phyloP scores from a whole-genome alignment of 129 eudicot genomes.

The Lactuca sativa region DNA sequence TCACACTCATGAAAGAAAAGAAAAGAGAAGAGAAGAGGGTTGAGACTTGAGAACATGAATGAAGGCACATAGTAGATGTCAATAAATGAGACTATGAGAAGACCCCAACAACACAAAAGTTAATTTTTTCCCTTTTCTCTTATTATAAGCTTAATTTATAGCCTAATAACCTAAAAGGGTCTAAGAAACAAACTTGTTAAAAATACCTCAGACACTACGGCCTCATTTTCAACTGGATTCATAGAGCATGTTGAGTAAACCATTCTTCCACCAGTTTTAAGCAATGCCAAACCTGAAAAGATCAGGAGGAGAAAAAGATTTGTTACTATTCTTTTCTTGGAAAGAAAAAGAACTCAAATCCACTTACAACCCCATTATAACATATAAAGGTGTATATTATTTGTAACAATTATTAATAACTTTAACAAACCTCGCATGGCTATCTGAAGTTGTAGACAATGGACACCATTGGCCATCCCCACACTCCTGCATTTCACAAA shows the following conservation, averaged over 20 bases:
- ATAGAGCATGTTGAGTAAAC: conserved; percentile 98
- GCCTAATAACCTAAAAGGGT: too few species aligned
- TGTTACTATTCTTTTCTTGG: neutral
- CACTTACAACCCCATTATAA: neutral
- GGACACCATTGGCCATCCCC: conserved; percentile 94
- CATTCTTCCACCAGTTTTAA: conserved; percentile 94
- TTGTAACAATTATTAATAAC: too few species aligned
- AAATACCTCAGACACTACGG: conserved; percentile 93
- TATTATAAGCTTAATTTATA: too few species aligned
- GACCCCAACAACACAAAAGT: too few species aligned
- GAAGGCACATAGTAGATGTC: too few species aligned
- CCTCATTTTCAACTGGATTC: conserved; percentile 99
- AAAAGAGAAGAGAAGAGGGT: too few species aligned
- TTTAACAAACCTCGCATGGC: conserved; percentile 82
- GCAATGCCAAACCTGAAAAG: conserved; percentile 79
- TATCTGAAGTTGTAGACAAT: conserved; percentile 85
- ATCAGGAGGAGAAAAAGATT: neutral
- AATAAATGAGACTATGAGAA: too few species aligned
- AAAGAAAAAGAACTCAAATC: neutral
- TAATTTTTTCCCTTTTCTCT: too few species aligned
- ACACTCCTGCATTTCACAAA: conserved; percentile 53
- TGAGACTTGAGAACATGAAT: too few species aligned
- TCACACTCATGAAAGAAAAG: too few species aligned
- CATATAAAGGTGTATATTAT: conserved; percentile 1
- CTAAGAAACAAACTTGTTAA: too few species aligned